These are phyloP conservation scores for Metrosideros polymorpha DNA, from an alignment of 441 rosid species.

Conservation along the genomic window DNA sequence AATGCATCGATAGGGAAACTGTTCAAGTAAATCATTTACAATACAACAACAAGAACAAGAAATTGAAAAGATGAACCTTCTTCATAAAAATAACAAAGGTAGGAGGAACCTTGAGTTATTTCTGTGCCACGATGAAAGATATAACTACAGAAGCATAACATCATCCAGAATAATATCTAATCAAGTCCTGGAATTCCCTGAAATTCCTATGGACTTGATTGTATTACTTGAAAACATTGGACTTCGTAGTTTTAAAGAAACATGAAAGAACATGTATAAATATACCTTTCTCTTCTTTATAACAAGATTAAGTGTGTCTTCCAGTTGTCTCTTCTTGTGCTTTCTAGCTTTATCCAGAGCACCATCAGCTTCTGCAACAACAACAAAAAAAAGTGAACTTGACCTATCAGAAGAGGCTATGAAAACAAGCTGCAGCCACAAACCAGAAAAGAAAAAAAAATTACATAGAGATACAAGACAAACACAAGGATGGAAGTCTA, in stretches of 20 bases:
- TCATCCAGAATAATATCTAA: neutral
- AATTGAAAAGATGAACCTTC: neutral
- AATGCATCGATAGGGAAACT: neutral
- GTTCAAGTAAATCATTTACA: neutral
- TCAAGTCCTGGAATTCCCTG: neutral
- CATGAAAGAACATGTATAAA: neutral
- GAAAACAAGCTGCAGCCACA: neutral
- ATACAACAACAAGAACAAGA: neutral
- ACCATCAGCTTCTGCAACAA: slow-evolving; percentile 89
- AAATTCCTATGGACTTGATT: neutral
- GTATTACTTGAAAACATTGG: neutral
- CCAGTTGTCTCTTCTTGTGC: slow-evolving; percentile 97
- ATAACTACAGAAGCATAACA: neutral
- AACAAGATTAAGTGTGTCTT: slow-evolving; percentile 88
- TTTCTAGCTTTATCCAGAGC: slow-evolving; percentile 98
- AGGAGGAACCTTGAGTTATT: neutral
- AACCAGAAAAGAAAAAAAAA: neutral
- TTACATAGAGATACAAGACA: neutral
- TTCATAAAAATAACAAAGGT: neutral
- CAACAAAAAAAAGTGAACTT: neutral
- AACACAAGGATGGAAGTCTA: neutral
- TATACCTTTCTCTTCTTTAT: slow-evolving; percentile 83
- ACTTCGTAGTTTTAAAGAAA: neutral
- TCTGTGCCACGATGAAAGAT: neutral
- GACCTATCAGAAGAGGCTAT: neutral